A percentile compares a stretch with the other conserved stretches of the same genome.
Evolutionary conservation across 805 yeast genomes (phyloP).

Genomic region (Cyberlindnera galapagoensis): DNA sequence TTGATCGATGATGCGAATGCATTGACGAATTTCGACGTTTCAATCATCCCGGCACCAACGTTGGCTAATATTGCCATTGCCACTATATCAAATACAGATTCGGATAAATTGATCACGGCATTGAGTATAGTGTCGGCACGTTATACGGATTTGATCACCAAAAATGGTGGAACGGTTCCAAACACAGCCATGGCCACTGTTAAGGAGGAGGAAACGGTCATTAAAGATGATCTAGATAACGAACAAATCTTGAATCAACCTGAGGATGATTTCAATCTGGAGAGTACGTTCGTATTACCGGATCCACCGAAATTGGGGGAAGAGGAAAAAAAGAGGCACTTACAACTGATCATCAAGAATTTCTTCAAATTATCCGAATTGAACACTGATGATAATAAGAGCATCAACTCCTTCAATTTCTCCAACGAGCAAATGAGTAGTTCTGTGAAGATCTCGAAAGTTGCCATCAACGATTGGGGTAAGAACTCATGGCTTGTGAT

Average conservation of each 20-base stretch:
- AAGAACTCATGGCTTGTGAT: conserved; percentile 72
- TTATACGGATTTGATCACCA: conserved; percentile 39
- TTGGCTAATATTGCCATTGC: conserved; percentile 59
- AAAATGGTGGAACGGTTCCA: conserved; percentile 8
- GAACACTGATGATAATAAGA: conserved; percentile 16
- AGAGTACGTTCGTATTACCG: conserved; percentile 46
- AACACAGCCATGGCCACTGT: conserved; percentile 24
- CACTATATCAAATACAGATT: conserved; percentile 53
- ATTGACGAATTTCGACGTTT: conserved; percentile 61
- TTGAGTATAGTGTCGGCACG: conserved; percentile 65
- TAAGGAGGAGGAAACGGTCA: conserved; percentile 20
- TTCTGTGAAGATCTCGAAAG: conserved; percentile 22
- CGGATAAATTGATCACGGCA: conserved; percentile 52
- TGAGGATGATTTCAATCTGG: conserved; percentile 32
- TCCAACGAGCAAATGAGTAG: conserved; percentile 18
- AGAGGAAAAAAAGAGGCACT: conserved; percentile 50
- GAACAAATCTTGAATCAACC: conserved; percentile 9
- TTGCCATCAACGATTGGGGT: conserved; percentile 45
- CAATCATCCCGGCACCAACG: conserved; percentile 57
- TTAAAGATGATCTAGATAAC: conserved; percentile 22
- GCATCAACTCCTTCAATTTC: conserved; percentile 14
- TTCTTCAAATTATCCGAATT: conserved; percentile 44
- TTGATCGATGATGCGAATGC: conserved; percentile 57
- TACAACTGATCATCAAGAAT: conserved; percentile 51
- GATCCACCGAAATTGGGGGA: conserved; percentile 47